Percentiles rank a stretch among this genome's conserved stretches.
Conservation (phyloP, 768 basidiomycete genomes). For the Gymnopilus dilepis region DNA sequence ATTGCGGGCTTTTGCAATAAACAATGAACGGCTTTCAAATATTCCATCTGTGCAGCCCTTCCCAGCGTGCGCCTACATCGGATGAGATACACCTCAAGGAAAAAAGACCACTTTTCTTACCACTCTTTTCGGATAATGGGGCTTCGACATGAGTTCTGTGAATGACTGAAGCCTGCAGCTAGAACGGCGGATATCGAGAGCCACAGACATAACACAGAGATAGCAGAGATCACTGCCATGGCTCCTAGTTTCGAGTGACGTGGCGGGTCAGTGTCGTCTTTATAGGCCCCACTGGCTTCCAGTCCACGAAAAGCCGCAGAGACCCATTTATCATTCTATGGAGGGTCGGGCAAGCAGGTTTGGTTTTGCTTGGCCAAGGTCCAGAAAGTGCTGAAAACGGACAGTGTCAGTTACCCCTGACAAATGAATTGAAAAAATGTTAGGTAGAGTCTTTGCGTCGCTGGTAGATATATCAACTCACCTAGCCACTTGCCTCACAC, state of each 20-base stretch:
- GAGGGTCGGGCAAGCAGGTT: not conserved
- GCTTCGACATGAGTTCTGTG: not conserved
- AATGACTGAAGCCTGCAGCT: not conserved
- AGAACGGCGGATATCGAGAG: not conserved
- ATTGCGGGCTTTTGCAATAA: constrained; percentile 24
- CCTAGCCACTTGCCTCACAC: too few relatives aligned
- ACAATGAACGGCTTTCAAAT: constrained; percentile 28
- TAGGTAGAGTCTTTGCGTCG: too few relatives aligned
- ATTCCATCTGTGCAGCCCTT: constrained; percentile 15
- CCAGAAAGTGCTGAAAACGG: not conserved
- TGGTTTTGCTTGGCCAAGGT: not conserved
- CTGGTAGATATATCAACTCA: too few relatives aligned
- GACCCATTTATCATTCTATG: not conserved
- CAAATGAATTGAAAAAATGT: too few relatives aligned
- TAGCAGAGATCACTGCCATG: not conserved
- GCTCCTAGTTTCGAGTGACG: too few relatives aligned
- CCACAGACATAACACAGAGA: not conserved
- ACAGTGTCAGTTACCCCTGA: too few relatives aligned
- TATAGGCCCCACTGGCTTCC: not conserved
- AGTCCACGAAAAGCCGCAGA: not conserved
- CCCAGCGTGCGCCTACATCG: constrained; percentile 19
- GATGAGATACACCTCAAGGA: not conserved
- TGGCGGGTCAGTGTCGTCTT: not conserved
- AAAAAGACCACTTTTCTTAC: not conserved
- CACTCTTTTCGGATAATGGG: constrained; percentile 17